A percentile compares a stretch with the other conserved stretches of the same genome.
These are phyloP conservation scores for Nidularia sp. DNA, from an alignment of 768 basidiomycete species.

Conservation along the genomic window DNA sequence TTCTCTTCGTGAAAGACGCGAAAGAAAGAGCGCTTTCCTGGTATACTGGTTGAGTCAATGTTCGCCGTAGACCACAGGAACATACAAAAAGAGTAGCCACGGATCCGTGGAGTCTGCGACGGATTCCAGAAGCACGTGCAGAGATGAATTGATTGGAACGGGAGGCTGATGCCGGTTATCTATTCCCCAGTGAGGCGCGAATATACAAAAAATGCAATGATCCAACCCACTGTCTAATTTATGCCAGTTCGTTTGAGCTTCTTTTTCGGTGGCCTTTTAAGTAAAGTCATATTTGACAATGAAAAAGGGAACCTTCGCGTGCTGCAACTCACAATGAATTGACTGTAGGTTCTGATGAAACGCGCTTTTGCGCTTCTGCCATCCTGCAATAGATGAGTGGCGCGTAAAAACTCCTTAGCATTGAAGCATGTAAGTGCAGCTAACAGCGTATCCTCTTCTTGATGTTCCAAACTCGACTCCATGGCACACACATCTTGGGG, in stretches of 20 bases:
- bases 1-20: conserved; percentile 72
- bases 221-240: conserved; percentile 62
- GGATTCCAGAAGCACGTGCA: conserved; percentile 54
- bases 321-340: conserved; percentile 69
- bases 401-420: conserved; percentile 74
- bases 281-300: neutral
- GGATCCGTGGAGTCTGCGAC: conserved; percentile 66
- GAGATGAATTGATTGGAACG: conserved; percentile 55
- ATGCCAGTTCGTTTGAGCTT: conserved; percentile 82
- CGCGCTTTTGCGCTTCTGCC: conserved; percentile 69
- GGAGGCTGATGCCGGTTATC: conserved; percentile 70
- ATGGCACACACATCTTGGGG: conserved; percentile 26
- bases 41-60: conserved; percentile 4
- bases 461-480: conserved; percentile 45
- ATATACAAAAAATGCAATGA: neutral
- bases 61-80: conserved; percentile 2
- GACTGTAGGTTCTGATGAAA: conserved; percentile 78
- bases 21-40: conserved; percentile 83
- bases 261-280: conserved; percentile 76
- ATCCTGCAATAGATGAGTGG: conserved; percentile 55
- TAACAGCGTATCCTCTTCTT: conserved; percentile 71
- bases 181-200: conserved; percentile 17
- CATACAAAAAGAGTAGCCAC: conserved; percentile 82
- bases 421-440: conserved; percentile 74
- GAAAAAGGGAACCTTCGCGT: neutral